Percentiles rank a stretch among this genome's conserved stretches.
These are phyloP conservation scores for Aspergillus fischeri DNA, from an alignment of 2,329 filamentous ascomycete species.

Conservation along the genomic window DNA sequence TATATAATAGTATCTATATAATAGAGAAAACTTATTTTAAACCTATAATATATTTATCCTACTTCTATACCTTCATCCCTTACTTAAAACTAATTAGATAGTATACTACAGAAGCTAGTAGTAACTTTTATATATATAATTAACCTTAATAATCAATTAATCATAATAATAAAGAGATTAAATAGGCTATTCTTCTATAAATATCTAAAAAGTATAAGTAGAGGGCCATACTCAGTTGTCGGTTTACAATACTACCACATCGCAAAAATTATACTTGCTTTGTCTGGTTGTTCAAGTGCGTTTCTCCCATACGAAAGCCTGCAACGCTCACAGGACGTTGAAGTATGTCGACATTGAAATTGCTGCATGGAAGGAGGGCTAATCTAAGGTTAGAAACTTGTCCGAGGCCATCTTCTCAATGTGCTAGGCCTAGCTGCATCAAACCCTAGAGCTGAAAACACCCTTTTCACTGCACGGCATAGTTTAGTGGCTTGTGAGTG, in stretches of 20 bases:
- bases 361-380: background rate
- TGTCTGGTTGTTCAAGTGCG: slow-evolving; percentile 11
- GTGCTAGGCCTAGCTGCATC: slow-evolving; percentile 23
- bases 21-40: too few species aligned
- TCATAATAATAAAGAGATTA: too few species aligned
- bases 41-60: too few species aligned
- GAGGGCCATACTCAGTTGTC: slow-evolving; percentile 18
- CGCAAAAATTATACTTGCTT: slow-evolving; percentile 26
- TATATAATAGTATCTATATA: too few species aligned
- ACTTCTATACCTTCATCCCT: too few species aligned
- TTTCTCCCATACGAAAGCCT: slow-evolving; percentile 17
- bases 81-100: too few species aligned
- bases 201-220: too few species aligned
- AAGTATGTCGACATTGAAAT: slow-evolving; percentile 9
- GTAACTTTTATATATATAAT: too few species aligned
- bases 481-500: slow-evolving; percentile 25
- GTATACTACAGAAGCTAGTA: too few species aligned
- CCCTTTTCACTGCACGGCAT: slow-evolving; percentile 24
- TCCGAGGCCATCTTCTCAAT: slow-evolving; percentile 19
- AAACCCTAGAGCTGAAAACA: slow-evolving; percentile 23
- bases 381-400: slow-evolving; percentile 13
- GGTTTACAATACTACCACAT: slow-evolving; percentile 35
- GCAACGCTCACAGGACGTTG: slow-evolving; percentile 17
- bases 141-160: too few species aligned
- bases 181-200: too few species aligned